Base-by-base conservation (phyloP, 345 rosid genomes). In the Pugionium cornutum region DNA sequence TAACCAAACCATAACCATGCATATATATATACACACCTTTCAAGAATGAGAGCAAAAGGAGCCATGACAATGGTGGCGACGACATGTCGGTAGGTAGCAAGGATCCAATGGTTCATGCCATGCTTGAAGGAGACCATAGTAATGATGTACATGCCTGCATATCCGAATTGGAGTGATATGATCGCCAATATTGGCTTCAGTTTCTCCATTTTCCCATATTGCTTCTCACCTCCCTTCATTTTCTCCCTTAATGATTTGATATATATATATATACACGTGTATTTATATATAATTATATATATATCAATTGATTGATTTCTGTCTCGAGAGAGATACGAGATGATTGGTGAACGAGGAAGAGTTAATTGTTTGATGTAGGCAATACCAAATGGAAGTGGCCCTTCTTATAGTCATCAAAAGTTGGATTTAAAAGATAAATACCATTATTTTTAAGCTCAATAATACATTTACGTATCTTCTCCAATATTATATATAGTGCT, bases 21-120 rank as follows among this genome's bases (percentile, higher is more conserved):
- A 40, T 7, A 8, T 5, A 40, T 40, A 10, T 7, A 44, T 27
- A 39, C 34, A 39, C 64, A 92, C 98, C 98, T 86, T 76, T 89
- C 98, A 2, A 92, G 85, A 39, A 89, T 35, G 31, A 92, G 67
- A 32, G 98, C 98, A 39, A 88, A 89, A 31, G 98, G 98, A 4
- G 90, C 81, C 7, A 92, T 83, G 71, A 82, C 79, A 35, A 88
- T 3, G n/a, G 86, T 75, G 35, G 97, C 98, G 1, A 74, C 88
- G 2, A 82, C 92, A 43, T 94, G 96, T 3, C 99, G 94, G 64
- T 94, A 89, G 0, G 83, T 80, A 1, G 89, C 80, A 33, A 92
- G 89, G 7, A 85, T 58, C 77, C 70, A 89, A 77, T 89, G 91
- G 63, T 72, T 92, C 92, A 92, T 81, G 43, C 99, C 99, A 65